Evolutionary conservation across 1,284 basidiomycete species (phyloP), one percentile per base, ranked within the genome.

Genomic region (Rhodotorula sp.): DNA sequence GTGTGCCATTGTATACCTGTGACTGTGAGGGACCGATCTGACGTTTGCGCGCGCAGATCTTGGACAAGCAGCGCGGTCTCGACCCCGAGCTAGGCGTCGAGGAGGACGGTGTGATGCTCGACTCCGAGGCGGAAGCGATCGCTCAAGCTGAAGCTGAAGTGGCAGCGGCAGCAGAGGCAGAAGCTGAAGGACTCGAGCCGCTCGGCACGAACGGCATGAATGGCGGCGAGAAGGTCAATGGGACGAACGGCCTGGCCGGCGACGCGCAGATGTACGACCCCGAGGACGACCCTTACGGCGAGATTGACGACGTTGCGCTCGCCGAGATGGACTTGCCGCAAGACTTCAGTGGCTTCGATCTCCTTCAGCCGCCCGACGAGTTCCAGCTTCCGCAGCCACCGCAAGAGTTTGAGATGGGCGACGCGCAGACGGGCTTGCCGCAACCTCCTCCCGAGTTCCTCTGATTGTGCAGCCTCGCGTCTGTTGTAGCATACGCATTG

Each of bases 1-100:
- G 84, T 96, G 47, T 84, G 62, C 11, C 22, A 22, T 46, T 53
- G 27, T 46, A n/a, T 46, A 7, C 39, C 39, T 7, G 44, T 20
- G 9, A 8, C 13, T 51, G 22, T 27, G n/a, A 34, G 3, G 32
- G 32, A n/a, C 22, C 24, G 13, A 32, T 9, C 59, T 60, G 24
- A 60, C 46, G 24, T 3, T 60, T 13, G 20, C 10, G 17, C 30
- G 4, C 17, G 34, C 52, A 72, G 67, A 72, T 72, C 34, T n/a
- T 69, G 29, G 70, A 68, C 60, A 72, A 72, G 52, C 70, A 72
- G 39, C 52, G 59, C 29, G 67, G 70, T 24, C 47, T 61, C n/a
- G 70, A 72, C 29, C 64, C 63, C 4, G 52, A 60, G 8, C 55
- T 46, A 46, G 32, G 62, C 56, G 47, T n/a, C 27, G 59, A 58